phyloP scores from a whole-genome alignment of 176 grass and related monocot genomes.

The Avena eriantha region DNA sequence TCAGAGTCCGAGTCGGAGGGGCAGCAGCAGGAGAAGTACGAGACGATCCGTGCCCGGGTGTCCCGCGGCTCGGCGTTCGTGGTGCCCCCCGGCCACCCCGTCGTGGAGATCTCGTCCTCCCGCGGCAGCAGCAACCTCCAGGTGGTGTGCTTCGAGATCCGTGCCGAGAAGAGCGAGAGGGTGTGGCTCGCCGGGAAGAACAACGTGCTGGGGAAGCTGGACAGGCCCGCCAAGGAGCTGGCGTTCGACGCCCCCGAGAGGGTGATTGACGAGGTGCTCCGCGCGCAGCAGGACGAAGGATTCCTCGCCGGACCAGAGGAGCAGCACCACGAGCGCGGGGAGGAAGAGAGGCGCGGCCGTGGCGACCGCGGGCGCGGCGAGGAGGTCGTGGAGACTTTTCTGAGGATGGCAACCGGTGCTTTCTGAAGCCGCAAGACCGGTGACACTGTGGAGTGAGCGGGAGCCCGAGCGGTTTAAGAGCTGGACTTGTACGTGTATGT shows the following conservation, averaged over 20 bases:
- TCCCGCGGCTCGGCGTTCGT: conserved; percentile 56
- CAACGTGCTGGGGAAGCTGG: conserved; percentile 64
- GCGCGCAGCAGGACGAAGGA: conserved; percentile 41
- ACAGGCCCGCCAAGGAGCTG: conserved; percentile 68
- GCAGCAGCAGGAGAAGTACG: conserved; percentile 45
- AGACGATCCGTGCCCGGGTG: conserved; percentile 41
- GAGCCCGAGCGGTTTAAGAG: background rate
- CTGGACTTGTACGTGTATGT: background rate
- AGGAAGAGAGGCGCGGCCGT: background rate
- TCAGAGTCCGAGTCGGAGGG: background rate
- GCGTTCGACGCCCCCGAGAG: conserved; percentile 49
- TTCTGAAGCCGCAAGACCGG: conserved; percentile 1
- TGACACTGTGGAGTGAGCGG: background rate
- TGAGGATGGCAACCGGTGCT: conserved; percentile 35
- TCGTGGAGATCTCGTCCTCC: conserved; percentile 53
- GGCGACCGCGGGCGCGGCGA: conserved; percentile 5
- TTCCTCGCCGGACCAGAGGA: conserved; percentile 61
- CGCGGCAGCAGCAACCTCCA: conserved; percentile 57
- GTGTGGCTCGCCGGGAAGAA: conserved; percentile 70
- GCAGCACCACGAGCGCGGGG: background rate
- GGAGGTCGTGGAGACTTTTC: conserved; percentile 5
- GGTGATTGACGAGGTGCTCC: conserved; percentile 73
- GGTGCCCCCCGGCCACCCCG: conserved; percentile 72
- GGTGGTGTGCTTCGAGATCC: conserved; percentile 73
- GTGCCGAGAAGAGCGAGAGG: conserved; percentile 64